Percentiles rank a stretch among this genome's conserved stretches.
phyloP scores from a whole-genome alignment of 2,329 filamentous ascomycete species.

The Incumbomyces lentus region DNA sequence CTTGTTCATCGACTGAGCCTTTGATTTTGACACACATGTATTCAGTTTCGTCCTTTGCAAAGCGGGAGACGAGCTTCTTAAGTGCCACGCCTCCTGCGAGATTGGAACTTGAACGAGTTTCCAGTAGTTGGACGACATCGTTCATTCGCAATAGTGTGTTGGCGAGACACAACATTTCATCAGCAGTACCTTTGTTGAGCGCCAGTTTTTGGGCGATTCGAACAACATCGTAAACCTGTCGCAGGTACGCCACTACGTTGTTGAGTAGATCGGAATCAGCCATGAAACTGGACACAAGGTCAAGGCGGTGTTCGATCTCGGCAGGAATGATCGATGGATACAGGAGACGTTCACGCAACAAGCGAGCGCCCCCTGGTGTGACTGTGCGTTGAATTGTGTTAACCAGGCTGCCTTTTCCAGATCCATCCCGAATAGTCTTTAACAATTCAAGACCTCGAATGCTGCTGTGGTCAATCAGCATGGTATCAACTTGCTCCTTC shows the following conservation, averaged over 20 bases:
- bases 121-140: constrained; percentile 11
- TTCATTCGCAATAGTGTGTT: constrained; percentile 23
- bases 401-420: constrained; percentile 71
- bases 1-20: constrained; percentile 82
- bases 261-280: constrained; percentile 58
- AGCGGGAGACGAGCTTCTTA: constrained; percentile 41
- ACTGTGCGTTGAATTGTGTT: constrained; percentile 84
- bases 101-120: constrained; percentile 25
- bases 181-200: constrained; percentile 78
- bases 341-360: constrained; percentile 74
- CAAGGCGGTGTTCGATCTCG: constrained; percentile 67
- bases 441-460: constrained; percentile 82
- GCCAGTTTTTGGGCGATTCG: constrained; percentile 90
- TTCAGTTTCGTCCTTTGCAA: constrained; percentile 56
- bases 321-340: constrained; percentile 79
- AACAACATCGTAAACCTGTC: constrained; percentile 72
- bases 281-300: constrained; percentile 70
- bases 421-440: constrained; percentile 69
- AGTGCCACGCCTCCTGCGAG: constrained; percentile 16
- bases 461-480: constrained; percentile 87
- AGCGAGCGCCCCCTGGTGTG: constrained; percentile 78
- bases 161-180: constrained; percentile 76
- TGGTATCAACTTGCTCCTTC: constrained; percentile 62
- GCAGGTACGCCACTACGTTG: constrained; percentile 56
- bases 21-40: constrained; percentile 62